Evolutionary conservation across 208 protist species (phyloP), one percentile per base, ranked within the genome.

Genomic region (Crithidia fasciculata): DNA sequence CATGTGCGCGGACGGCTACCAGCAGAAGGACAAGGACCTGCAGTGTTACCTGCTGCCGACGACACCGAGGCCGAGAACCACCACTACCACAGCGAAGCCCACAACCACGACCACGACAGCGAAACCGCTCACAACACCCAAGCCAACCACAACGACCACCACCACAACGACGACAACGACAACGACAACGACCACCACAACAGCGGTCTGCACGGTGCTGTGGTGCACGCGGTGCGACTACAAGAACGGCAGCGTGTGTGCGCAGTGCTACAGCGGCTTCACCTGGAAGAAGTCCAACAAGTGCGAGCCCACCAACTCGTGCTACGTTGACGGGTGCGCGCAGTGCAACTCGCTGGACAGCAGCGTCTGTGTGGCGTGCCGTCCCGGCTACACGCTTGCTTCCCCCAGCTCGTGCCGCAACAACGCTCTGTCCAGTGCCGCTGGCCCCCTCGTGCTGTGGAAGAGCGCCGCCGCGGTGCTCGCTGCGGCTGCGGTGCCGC

Each of bases 201-300:
- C 59, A n/a, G 59, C 59, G 43, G 10, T 64, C 41, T 64, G 59
- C 59, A 40, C 4, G 8, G 59, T 49, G 40, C 59, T 49, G 59
- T 52, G 59, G 59, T 64, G 59, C 43, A 52, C 59, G 43, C 6
- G n/a, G 41, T 64, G 59, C 43, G 59, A 64, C 43, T 39, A 49
- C 59, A 52, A 64, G 41, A 40, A 64, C 59, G n/a, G 59, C 43
- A 28, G 37, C 43, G 59, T 64, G 16, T 64, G 59, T 52, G 43
- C 43, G 18, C n/a, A 64, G 59, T 64, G 59, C 43, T 52, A 64
- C 43, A 43, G 52, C 43, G 59, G 59, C 59, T 64, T 64, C 59
- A 52, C 8, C 16, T 64, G 59, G 59, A 64, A 64, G 59, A 64
- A 49, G 43, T 64, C 59, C 37, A 49, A 64, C 41, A 64, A 64